Evolutionary conservation across 352 stramenopile genomes (phyloP), one percentile per base, ranked within the genome.

Genomic region (Globisporangium emineosum): DNA sequence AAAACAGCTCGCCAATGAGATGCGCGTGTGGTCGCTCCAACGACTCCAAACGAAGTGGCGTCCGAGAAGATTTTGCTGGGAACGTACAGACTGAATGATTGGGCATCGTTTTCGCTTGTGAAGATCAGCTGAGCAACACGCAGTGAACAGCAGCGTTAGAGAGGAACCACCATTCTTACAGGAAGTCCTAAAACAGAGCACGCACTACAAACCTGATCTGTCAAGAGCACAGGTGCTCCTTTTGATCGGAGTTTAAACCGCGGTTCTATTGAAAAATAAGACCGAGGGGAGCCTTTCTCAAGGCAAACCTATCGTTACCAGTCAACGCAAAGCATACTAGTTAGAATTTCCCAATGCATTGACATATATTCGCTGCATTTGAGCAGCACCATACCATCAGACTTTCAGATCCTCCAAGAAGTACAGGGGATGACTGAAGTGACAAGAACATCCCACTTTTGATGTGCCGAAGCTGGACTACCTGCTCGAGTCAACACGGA

Each of bases 221-320:
- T 88, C 23, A 89, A 49, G 30, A 88, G 78, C 29, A 90, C 78
- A 55, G 81, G 79, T 17, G 80, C 69, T 25, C 83, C 83, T 72
- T 81, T 88, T 12, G 80, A 76, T 6, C 83, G 75, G 15, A 90
- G 67, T 54, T 91, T 89, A 62, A 89, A 90, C 0, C 81, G 74
- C 13, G 81, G 83, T 4, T 88, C 40, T 19, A 87, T 68, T 17
- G 56, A 76, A 33, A 91, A 86, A 30, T 90, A 71, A 0, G 77
- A 77, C 29, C 69, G 71, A 10, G 77, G 72, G 0, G 78, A 85
- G 1, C 77, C 80, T 8, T 47, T 67, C 21, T 79, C 73, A 19
- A 91, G 55, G 49, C 70, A 83, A 10, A 88, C 72, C 83, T 91
- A 47, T 27, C 35, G 42, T n/a, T n/a, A n/a, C n/a, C n/a, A n/a